Evolutionary conservation across 768 basidiomycete species (phyloP), one percentile per base, ranked within the genome.

Genomic region (Termitomyces sp.): DNA sequence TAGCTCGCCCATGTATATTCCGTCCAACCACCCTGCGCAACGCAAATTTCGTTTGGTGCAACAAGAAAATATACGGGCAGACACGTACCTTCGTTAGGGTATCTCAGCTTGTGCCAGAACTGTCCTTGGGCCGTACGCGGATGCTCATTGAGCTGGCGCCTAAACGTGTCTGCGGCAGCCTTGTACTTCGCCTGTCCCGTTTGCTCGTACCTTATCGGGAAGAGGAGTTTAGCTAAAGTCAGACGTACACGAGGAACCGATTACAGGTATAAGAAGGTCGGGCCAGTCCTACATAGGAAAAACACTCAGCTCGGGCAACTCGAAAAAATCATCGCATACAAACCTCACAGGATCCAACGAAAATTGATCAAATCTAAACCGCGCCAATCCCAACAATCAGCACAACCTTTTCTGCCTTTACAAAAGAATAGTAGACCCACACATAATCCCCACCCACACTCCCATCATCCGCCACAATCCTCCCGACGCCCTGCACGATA

Each of bases 1-100:
- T 2, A 77, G 63, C 27, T 76, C 76, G 13, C 76, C 77, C 78
- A 80, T 79, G 66, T 79, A 80, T 11, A 78, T 70, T 4, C 78
- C 77, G 57, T 78, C 76, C 12, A 78, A 69, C 76, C 76, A 79
- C 2, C 76, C 77, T 78, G 42, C 1, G n/a, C 30, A 34, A 9
- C 24, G n/a, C 22, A 42, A 4, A 22, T 44, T 37, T 13, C 46
- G 54, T 27, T n/a, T 16, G 9, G n/a, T n/a, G 42, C 18, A 15
- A 6, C 12, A 27, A 47, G 31, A 12, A 16, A 22, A 18, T 18
- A 18, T n/a, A 13, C 0, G 39, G 16, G 27, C 27, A 33, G 8
- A 27, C 3, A 15, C 63, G 6, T 27, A 75, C 78, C 78, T 74
- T 80, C 74, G 59, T 79, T 76, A 8, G 71, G 69, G 61, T 78